Evolutionary conservation across 345 rosid genomes (phyloP), one percentile per base, ranked within the genome.

Genomic region (Boechera retrofracta): DNA sequence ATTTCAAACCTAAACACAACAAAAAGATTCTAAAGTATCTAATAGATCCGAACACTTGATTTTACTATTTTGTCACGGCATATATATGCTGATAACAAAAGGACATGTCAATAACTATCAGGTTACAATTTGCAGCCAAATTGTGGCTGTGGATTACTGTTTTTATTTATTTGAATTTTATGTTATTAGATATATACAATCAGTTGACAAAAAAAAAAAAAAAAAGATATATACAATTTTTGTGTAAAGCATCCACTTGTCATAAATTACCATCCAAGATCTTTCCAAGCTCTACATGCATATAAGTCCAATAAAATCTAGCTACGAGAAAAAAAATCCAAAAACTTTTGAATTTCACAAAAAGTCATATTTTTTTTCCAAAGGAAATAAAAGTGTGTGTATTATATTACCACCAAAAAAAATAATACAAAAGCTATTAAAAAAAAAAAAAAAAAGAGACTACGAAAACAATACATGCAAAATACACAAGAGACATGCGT

Each of bases 401-500:
- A 62, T 35, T 55, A 21, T 33, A 41, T 11, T 32, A 28, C 2
- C 15, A 63, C 28, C 29, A 38, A 31, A 64, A 62, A 36, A 21
- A 63, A 69, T 32, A 48, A 69, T 32, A 48, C 53, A 63, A 77
- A 59, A 68, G 52, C 39, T 2, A 9, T 8, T 16, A 16, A 16
- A 32, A 0, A 39, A 44, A n/a, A 15, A 33, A 49, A 38, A 38
- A 8, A 39, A 9, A 6, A 28, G 42, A n/a, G 47, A 52, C 12
- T 31, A 76, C 39, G 44, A 61, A 76, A 76, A 32, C 64, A 77
- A 71, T 35, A 77, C 66, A 70, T 63, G 42, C 71, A 77, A 70
- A 52, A 77, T 70, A 77, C 71, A 70, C 66, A 64, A 71, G 47
- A 72, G 81, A 77, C 81, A 77, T 77, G 81, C 54, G 81, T 77